Base-by-base conservation (phyloP, 1,139 yeast genomes). In the Yamadazyma oceani region DNA sequence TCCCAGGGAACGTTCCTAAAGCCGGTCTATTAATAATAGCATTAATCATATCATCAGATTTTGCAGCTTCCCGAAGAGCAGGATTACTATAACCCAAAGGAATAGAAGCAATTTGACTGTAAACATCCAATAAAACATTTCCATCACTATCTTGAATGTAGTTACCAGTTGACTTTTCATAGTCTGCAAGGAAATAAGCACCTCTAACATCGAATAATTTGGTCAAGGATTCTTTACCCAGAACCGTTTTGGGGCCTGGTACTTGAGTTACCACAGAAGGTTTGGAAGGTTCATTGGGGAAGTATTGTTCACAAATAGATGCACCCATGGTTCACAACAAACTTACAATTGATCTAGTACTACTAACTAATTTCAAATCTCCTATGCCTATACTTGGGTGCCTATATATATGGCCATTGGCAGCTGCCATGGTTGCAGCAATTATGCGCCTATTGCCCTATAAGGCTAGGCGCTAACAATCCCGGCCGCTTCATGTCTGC, bases 11-110 rank as follows among this genome's bases (percentile, higher is more conserved):
- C 54, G 84, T 81, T 36, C 86, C 89, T 50, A 81, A 64, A 2
- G 90, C 89, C 7, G 89, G 89, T 59, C 90, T 74, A 60, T 82
- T 82, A 39, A 81, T 77, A 41, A 82, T 58, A 5, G 89, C 83
- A 52, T 74, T 73, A 40, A 78, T 73, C 87, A 82, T 82, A 55
- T 78, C 82, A 26, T 75, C 76, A 4, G 85, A 76, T 48, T 71
- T 68, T 4, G 88, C 83, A 17, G 81, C 75, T 55, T 76, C 68
- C 39, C 75, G 66, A 48, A 83, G 66, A 16, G 68, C 82, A n/a
- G 89, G 89, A 57, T 83, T 82, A 61, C 82, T 82, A 68, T 83
- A 83, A 32, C 90, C 89, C 40, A 83, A 61, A 2, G 88, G 82
- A 51, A 82, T 82, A 2, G 89, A 82, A 9, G 89, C 78, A 50